These are phyloP conservation scores for Aspergillus baeticus DNA, from an alignment of 495 filamentous ascomycete genomes.

Conservation along the genomic window DNA sequence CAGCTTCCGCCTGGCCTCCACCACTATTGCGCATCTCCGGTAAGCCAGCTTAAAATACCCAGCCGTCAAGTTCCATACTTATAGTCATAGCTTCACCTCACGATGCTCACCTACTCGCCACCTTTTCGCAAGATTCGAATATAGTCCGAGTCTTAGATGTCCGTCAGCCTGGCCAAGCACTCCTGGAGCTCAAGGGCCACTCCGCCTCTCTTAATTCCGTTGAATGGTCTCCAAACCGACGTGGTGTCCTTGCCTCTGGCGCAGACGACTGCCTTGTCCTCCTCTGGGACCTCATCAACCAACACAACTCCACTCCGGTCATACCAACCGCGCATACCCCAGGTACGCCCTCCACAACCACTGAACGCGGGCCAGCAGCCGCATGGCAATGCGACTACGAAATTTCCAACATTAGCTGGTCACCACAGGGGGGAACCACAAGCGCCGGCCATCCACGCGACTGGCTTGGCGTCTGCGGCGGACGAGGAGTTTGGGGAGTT, in stretches of 20 bases:
- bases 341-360: constrained; percentile 36
- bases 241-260: constrained; percentile 87
- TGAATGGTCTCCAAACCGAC: constrained; percentile 87
- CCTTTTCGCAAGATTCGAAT: constrained; percentile 90
- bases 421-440: constrained; percentile 70
- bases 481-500: constrained; percentile 88
- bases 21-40: constrained; percentile 81
- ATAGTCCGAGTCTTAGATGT: constrained; percentile 95
- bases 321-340: constrained; percentile 32
- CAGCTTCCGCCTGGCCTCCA: constrained; percentile 76
- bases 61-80: constrained; percentile 3
- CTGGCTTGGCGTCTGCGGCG: constrained; percentile 92
- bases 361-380: constrained; percentile 66
- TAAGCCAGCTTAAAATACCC: constrained; percentile 23
- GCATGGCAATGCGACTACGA: constrained; percentile 96
- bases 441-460: constrained; percentile 69
- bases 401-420: constrained; percentile 93
- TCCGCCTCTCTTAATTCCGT: constrained; percentile 81
- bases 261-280: constrained; percentile 89
- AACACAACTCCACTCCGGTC: constrained; percentile 53
- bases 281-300: constrained; percentile 88
- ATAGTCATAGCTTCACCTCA: constrained; percentile 76
- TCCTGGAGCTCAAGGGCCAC: constrained; percentile 94
- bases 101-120: constrained; percentile 92
- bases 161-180: constrained; percentile 90